Conservation (phyloP, 1,284 basidiomycete genomes). For the Veloporphyrellus conicus region DNA sequence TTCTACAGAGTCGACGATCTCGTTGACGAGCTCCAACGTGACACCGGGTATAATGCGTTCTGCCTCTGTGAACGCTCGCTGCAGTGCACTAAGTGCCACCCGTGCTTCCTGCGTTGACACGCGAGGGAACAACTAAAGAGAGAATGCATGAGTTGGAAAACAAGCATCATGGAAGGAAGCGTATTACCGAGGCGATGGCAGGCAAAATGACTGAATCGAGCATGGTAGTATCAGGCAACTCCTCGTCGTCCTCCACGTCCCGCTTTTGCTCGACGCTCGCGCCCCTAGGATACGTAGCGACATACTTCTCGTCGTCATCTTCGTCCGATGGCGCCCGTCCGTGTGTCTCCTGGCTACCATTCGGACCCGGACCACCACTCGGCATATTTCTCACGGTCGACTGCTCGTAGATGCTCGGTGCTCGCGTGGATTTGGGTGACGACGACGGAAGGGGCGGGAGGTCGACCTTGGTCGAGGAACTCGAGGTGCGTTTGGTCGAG, state of each 20-base stretch:
- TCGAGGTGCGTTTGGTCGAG: conserved; percentile 26
- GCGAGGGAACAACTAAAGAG: conserved; percentile 76
- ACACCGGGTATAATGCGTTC: conserved; percentile 85
- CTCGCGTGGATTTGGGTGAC: conserved; percentile 28
- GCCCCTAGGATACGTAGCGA: conserved; percentile 20
- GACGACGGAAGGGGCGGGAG: conserved; percentile 46
- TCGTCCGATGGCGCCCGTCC: conserved; percentile 55
- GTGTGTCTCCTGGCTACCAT: conserved; percentile 19
- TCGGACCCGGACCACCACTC: conserved; percentile 17
- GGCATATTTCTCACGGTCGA: conserved; percentile 62
- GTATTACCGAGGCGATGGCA: conserved; percentile 81
- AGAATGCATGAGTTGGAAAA: conserved; percentile 9
- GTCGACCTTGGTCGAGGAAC: conserved; percentile 51
- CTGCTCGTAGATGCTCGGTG: conserved; percentile 51
- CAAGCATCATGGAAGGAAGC: not conserved
- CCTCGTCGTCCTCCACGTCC: conserved; percentile 49
- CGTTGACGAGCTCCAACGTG: conserved; percentile 76
- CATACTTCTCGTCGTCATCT: conserved; percentile 56
- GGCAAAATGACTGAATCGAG: conserved; percentile 92
- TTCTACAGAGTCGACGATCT: conserved; percentile 88
- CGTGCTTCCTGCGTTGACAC: conserved; percentile 85
- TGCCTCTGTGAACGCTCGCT: conserved; percentile 87
- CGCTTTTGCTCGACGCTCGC: conserved; percentile 38
- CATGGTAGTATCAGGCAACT: conserved; percentile 82
- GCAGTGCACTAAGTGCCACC: conserved; percentile 75